A percentile compares a stretch with the other conserved stretches of the same genome.
Conservation (phyloP, 23 red algal genomes). For the Gracilaria gracilis region DNA sequence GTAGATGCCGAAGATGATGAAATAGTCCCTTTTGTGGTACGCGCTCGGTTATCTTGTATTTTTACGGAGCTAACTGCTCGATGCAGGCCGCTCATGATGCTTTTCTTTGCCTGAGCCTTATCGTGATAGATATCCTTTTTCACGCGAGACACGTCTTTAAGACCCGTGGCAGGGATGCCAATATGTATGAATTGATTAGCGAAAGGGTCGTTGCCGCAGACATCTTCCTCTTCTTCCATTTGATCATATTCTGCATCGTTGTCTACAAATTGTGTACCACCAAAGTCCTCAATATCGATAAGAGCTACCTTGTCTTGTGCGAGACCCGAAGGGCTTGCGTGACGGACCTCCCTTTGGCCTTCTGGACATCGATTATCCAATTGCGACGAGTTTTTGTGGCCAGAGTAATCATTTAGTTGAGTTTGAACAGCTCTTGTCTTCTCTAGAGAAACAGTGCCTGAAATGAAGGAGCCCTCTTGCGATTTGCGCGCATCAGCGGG, state of each 20-base stretch:
- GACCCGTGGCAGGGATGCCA: conserved; percentile 17
- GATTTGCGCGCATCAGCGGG: no score
- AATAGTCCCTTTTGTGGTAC: background rate
- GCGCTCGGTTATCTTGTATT: background rate
- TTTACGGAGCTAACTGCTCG: conserved; percentile 50
- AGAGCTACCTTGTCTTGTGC: no score
- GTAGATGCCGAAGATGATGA: background rate
- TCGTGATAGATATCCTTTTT: conserved; percentile 59
- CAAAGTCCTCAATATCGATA: background rate
- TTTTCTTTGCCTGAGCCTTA: conserved; percentile 12
- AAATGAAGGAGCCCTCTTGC: no score
- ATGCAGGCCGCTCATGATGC: conserved; percentile 30
- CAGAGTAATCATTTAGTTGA: no score
- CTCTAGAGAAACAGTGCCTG: no score
- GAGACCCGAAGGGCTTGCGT: no score
- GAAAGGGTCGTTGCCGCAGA: background rate
- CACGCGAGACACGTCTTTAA: conserved; percentile 41
- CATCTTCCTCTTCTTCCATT: conserved; percentile 42
- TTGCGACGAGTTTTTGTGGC: no score
- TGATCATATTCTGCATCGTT: conserved; percentile 37
- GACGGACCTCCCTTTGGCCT: no score
- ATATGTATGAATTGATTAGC: conserved; percentile 65
- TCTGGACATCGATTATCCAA: no score
- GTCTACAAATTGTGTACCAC: conserved; percentile 10
- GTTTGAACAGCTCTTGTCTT: no score